phyloP scores from a whole-genome alignment of 2,329 filamentous ascomycete species.

The Fusarium protoensiforme region DNA sequence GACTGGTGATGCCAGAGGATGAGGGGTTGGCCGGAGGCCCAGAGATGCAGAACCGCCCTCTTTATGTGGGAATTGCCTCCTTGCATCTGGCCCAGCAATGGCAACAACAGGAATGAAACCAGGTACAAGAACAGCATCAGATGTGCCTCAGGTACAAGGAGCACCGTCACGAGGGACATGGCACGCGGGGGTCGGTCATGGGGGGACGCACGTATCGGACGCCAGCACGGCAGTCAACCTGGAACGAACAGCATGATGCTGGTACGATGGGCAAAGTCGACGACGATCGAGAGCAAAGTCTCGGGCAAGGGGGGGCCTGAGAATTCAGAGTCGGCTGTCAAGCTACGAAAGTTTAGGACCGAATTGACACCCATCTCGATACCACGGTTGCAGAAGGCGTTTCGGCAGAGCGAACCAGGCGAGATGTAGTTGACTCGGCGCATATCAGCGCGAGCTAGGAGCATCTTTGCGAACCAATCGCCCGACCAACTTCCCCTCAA shows the following conservation, averaged over 20 bases:
- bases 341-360: not conserved
- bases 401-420: conserved; percentile 2
- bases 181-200: conserved; percentile 30
- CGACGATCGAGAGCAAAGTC: conserved; percentile 5
- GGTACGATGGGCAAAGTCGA: conserved; percentile 35
- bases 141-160: conserved; percentile 20
- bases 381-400: conserved; percentile 17
- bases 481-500: conserved; percentile 36
- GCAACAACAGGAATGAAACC: conserved; percentile 22
- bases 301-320: not conserved
- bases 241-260: conserved; percentile 34
- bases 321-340: conserved; percentile 14
- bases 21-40: conserved; percentile 18
- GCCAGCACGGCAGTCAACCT: conserved; percentile 32
- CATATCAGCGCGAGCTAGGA: conserved; percentile 19
- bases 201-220: conserved; percentile 23
- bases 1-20: conserved; percentile 5
- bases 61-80: conserved; percentile 40
- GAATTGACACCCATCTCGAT: conserved; percentile 32
- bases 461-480: conserved; percentile 25
- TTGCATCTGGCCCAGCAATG: conserved; percentile 6
- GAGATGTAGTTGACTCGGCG: conserved; percentile 12
- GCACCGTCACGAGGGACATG: conserved; percentile 34
- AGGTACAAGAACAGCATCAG: conserved; percentile 30
- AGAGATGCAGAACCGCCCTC: conserved; percentile 36